These are phyloP conservation scores for Mycosarcoma mackinlayi DNA, from an alignment of 1,284 basidiomycete species.

Conservation along the genomic window DNA sequence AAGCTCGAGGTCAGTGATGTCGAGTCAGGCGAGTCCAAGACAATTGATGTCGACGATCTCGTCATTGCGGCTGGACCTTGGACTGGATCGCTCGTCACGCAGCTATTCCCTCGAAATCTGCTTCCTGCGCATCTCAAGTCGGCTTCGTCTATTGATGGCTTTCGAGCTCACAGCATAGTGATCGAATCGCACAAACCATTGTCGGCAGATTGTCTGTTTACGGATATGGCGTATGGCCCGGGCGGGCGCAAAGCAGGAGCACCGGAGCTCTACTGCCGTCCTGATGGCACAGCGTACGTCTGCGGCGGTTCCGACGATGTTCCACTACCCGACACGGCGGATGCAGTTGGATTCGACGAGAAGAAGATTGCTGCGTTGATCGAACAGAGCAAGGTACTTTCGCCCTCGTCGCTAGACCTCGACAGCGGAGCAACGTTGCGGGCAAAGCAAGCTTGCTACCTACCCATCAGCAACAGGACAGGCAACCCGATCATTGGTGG, in stretches of 20 bases:
- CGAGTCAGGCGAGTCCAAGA: slow-evolving; percentile 16
- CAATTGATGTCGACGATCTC: slow-evolving; percentile 26
- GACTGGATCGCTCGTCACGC: slow-evolving; percentile 75
- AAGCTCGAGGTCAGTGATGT: slow-evolving; percentile 31
- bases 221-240: slow-evolving; percentile 69
- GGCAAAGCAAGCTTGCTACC: slow-evolving; percentile 72
- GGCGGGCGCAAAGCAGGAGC: slow-evolving; percentile 42
- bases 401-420: slow-evolving; percentile 69
- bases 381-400: slow-evolving; percentile 70
- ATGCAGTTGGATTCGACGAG: slow-evolving; percentile 60
- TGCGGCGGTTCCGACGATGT: slow-evolving; percentile 70
- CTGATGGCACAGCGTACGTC: slow-evolving; percentile 68
- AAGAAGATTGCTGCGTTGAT: slow-evolving; percentile 70
- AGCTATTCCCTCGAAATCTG: slow-evolving; percentile 70
- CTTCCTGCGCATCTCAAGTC: slow-evolving; percentile 66
- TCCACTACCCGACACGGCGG: slow-evolving; percentile 66
- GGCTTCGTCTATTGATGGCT: slow-evolving; percentile 67
- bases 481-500: slow-evolving; percentile 72
- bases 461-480: slow-evolving; percentile 71
- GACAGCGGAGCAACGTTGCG: slow-evolving; percentile 66
- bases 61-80: slow-evolving; percentile 74
- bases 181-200: slow-evolving; percentile 63
- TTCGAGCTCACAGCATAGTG: slow-evolving; percentile 72
- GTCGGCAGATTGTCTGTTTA: slow-evolving; percentile 71
- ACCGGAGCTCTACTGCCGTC: slow-evolving; percentile 64